phyloP scores from a whole-genome alignment of 202 grass and related monocot genomes.

The Digitaria exilis region DNA sequence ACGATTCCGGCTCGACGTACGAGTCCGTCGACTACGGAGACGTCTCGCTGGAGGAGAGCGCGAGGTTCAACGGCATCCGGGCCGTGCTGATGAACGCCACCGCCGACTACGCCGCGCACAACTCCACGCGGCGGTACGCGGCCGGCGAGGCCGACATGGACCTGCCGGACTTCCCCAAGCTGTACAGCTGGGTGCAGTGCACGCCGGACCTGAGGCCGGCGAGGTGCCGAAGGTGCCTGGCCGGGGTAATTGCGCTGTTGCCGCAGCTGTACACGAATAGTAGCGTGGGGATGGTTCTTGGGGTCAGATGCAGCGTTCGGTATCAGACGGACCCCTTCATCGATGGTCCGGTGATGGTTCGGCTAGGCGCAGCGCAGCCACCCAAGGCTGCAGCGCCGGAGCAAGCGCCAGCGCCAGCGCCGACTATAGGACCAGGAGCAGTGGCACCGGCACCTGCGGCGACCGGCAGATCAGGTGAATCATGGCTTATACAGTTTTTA shows the following conservation, averaged over 20 bases:
- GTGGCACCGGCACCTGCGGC: too few species aligned
- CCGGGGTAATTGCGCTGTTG: not conserved
- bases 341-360: not conserved
- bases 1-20: not conserved
- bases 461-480: not conserved
- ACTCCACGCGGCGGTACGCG: not conserved
- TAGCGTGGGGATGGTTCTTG: not conserved
- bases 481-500: too few species aligned
- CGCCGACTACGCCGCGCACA: not conserved
- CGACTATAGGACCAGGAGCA: not conserved
- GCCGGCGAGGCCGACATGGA: not conserved
- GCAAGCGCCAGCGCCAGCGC: not conserved
- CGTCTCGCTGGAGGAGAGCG: not conserved
- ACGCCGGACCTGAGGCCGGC: constrained; percentile 39
- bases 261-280: not conserved
- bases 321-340: not conserved
- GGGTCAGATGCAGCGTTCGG: not conserved
- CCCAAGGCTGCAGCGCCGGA: not conserved
- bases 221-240: constrained; percentile 41
- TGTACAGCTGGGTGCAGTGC: constrained; percentile 65
- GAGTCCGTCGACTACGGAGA: not conserved
- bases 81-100: not conserved
- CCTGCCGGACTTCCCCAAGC: constrained; percentile 2
- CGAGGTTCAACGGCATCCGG: not conserved
- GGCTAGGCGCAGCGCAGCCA: not conserved